A percentile compares a stretch with the other conserved stretches of the same genome.
Conservation (phyloP, 2,329 filamentous ascomycete genomes). For the Scolecobasidium constrictum region DNA sequence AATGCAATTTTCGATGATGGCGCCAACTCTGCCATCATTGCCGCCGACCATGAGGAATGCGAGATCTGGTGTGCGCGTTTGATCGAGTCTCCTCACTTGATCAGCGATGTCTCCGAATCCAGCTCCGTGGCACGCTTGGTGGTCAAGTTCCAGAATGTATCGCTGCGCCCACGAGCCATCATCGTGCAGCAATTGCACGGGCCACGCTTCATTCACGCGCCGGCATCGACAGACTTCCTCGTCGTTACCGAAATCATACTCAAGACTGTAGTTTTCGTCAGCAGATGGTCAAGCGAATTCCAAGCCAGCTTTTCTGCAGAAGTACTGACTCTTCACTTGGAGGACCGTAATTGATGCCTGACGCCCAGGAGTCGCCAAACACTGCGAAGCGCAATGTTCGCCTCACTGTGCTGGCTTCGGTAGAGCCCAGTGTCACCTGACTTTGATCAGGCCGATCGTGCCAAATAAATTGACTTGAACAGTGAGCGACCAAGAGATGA, state of each 20-base stretch:
- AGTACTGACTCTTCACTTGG: neutral
- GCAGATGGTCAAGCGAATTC: too few relatives aligned
- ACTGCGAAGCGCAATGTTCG: constrained; percentile 8
- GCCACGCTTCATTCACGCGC: constrained; percentile 8
- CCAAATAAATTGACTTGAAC: too few relatives aligned
- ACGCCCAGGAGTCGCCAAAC: constrained; percentile 10
- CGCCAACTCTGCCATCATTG: constrained; percentile 6
- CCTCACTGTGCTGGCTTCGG: too few relatives aligned
- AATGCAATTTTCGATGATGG: constrained; percentile 10
- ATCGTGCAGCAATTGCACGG: constrained; percentile 8
- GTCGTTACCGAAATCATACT: constrained; percentile 6
- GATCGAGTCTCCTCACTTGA: constrained; percentile 7
- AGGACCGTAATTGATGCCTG: constrained; percentile 9
- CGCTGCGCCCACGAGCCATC: neutral
- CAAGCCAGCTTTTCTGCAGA: too few relatives aligned
- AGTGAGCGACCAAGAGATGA: too few relatives aligned
- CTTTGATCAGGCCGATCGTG: too few relatives aligned
- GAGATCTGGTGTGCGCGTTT: constrained; percentile 2
- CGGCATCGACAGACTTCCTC: constrained; percentile 9
- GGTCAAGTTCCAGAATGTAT: constrained; percentile 7
- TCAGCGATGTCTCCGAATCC: constrained; percentile 9
- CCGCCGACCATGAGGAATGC: constrained; percentile 10
- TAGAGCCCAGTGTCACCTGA: too few relatives aligned
- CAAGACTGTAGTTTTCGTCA: too few relatives aligned
- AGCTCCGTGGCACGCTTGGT: constrained; percentile 10